phyloP scores from a whole-genome alignment of 257 asterid genomes.

The Primulina tabacum region DNA sequence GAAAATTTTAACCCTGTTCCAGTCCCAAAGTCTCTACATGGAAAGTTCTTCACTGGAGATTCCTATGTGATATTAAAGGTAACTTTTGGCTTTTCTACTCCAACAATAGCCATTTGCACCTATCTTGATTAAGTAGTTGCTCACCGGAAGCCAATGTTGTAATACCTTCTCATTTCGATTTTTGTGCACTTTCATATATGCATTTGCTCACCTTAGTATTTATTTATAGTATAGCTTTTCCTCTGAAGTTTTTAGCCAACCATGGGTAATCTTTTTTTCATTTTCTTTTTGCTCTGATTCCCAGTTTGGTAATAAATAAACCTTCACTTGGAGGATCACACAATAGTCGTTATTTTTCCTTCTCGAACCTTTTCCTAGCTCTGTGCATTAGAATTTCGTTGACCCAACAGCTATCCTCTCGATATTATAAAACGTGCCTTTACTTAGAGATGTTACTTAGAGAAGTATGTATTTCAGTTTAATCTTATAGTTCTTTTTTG shows the following conservation, averaged over 20 bases:
- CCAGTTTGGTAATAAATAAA: neutral
- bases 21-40: constrained; percentile 64
- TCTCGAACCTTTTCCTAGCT: neutral
- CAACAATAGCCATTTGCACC: constrained; percentile 7
- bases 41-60: constrained; percentile 82
- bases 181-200: constrained; percentile 11
- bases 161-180: neutral
- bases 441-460: neutral
- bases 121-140: constrained; percentile 5
- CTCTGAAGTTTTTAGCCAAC: constrained; percentile 3
- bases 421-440: neutral
- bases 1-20: constrained; percentile 74
- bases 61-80: constrained; percentile 89
- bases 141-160: neutral
- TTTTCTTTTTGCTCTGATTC: neutral
- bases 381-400: neutral
- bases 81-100: constrained; percentile 18
- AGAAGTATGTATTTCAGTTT: constrained; percentile 21
- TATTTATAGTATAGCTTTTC: neutral
- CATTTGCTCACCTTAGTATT: constrained; percentile 13
- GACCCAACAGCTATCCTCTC: neutral
- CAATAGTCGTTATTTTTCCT: neutral
- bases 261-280: constrained; percentile 6
- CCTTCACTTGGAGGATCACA: constrained; percentile 2
- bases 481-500: constrained; percentile 31